Conservation (phyloP, 805 yeast species). For the Myxozyma kluyveri region DNA sequence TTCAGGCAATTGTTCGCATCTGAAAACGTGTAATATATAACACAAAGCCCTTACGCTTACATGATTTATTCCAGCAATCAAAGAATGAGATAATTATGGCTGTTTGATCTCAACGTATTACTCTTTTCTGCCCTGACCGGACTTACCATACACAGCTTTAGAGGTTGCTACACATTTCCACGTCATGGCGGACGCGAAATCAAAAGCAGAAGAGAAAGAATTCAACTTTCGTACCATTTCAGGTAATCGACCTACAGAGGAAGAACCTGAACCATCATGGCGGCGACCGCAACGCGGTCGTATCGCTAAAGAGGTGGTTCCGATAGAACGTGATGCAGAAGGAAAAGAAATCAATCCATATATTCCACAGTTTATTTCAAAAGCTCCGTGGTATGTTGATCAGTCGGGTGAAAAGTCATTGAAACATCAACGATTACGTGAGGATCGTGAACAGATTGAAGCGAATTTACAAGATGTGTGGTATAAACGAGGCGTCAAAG, state of each 20-base stretch:
- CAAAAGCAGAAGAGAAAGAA: background rate
- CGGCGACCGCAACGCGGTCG: background rate
- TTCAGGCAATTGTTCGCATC: no score
- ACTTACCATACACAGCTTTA: no score
- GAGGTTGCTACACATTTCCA: no score
- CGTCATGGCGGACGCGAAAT: background rate
- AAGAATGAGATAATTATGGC: no score
- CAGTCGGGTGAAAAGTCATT: slow-evolving; percentile 31
- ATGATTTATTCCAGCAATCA: background rate
- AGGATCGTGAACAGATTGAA: slow-evolving; percentile 24
- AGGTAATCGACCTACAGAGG: background rate
- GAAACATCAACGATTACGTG: slow-evolving; percentile 34
- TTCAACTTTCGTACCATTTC: background rate
- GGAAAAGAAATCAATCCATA: slow-evolving; percentile 41
- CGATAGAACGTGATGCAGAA: slow-evolving; percentile 36
- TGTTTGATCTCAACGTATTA: no score
- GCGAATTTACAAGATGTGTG: slow-evolving; percentile 32
- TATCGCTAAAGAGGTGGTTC: slow-evolving; percentile 7
- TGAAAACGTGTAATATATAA: no score
- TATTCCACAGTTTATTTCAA: slow-evolving; percentile 37
- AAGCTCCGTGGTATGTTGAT: slow-evolving; percentile 39
- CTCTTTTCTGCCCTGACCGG: no score
- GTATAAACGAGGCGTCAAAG: slow-evolving; percentile 38
- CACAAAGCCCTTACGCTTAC: no score
- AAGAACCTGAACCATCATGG: background rate